phyloP scores from a whole-genome alignment of 495 filamentous ascomycete genomes.

The Xylaria acuta region DNA sequence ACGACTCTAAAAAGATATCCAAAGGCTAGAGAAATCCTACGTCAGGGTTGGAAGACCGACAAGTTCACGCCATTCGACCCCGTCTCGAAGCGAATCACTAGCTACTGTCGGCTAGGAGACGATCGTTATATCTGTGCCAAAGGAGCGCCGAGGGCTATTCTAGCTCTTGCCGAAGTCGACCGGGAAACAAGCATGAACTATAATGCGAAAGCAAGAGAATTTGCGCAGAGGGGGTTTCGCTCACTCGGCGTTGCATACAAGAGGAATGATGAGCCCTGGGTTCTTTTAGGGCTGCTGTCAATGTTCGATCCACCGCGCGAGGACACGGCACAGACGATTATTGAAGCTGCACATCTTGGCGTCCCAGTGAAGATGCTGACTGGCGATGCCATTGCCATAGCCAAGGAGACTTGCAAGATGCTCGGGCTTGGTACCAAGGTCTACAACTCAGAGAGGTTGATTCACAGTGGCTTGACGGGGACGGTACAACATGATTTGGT shows the following conservation, averaged over 20 bases:
- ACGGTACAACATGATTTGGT: constrained; percentile 93
- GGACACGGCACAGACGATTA: constrained; percentile 87
- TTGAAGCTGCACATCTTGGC: constrained; percentile 84
- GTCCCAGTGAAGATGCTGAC: constrained; percentile 95
- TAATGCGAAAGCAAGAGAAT: constrained; percentile 86
- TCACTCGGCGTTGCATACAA: constrained; percentile 91
- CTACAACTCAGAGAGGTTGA: constrained; percentile 87
- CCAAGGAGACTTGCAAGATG: constrained; percentile 86
- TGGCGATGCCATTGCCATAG: constrained; percentile 91
- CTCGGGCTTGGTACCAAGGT: constrained; percentile 91
- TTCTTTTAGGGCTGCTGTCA: constrained; percentile 89
- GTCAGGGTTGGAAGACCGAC: constrained; percentile 71
- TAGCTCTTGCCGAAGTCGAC: constrained; percentile 77
- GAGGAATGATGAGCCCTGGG: constrained; percentile 76
- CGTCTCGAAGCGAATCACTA: constrained; percentile 89
- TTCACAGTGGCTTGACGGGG: constrained; percentile 82
- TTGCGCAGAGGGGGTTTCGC: constrained; percentile 86
- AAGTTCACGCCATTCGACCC: constrained; percentile 91
- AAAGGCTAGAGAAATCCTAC: constrained; percentile 71
- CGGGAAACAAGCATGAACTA: constrained; percentile 74
- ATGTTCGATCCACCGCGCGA: constrained; percentile 90
- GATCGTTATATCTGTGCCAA: constrained; percentile 86
- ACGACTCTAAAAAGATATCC: constrained; percentile 81
- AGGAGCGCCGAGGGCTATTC: constrained; percentile 82
- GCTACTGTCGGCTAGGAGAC: constrained; percentile 72